Percentiles rank a stretch among this genome's conserved stretches.
Conservation (phyloP, 148 eudicot genomes). For the Suaeda aralocaspica region DNA sequence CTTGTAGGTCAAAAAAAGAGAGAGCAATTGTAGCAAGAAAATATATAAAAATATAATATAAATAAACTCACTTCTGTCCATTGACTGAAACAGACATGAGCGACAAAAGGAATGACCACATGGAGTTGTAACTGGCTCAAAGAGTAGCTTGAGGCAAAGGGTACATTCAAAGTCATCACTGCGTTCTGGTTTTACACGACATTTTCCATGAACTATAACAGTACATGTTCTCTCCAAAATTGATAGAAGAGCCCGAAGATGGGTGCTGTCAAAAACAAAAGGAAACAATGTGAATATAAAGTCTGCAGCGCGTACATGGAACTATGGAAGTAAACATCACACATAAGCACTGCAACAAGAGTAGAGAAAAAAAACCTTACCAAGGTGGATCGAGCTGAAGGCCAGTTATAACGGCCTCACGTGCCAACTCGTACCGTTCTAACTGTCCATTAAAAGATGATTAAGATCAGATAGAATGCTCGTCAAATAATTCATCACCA, state of each 20-base stretch:
- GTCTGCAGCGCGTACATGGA: conserved; percentile 3
- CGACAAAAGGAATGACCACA: conserved; percentile 99
- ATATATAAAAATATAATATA: too few species aligned
- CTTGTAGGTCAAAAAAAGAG: neutral
- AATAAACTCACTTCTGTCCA: conserved; percentile 79
- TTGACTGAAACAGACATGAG: conserved; percentile 90
- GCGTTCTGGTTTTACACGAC: conserved; percentile 58
- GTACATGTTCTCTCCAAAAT: conserved; percentile 44
- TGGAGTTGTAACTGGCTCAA: conserved; percentile 94
- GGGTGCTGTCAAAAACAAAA: conserved; percentile 41
- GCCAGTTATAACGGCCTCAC: conserved; percentile 61
- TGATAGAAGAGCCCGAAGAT: conserved; percentile 45
- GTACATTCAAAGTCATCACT: conserved; percentile 96
- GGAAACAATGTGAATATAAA: conserved; percentile 8
- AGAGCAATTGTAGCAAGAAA: conserved; percentile 12
- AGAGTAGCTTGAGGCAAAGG: conserved; percentile 82
- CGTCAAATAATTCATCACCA: neutral
- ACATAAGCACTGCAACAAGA: conserved; percentile 5
- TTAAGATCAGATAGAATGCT: conserved; percentile 8
- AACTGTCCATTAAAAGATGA: conserved; percentile 51
- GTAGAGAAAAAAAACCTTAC: conserved; percentile 34
- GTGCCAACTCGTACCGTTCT: conserved; percentile 74
- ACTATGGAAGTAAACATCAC: neutral
- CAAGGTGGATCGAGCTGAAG: conserved; percentile 82
- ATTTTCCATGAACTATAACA: conserved; percentile 34